Percentiles rank a stretch among this genome's conserved stretches.
Conservation (phyloP, 305 asterid genomes). For the Striga hermonthica region DNA sequence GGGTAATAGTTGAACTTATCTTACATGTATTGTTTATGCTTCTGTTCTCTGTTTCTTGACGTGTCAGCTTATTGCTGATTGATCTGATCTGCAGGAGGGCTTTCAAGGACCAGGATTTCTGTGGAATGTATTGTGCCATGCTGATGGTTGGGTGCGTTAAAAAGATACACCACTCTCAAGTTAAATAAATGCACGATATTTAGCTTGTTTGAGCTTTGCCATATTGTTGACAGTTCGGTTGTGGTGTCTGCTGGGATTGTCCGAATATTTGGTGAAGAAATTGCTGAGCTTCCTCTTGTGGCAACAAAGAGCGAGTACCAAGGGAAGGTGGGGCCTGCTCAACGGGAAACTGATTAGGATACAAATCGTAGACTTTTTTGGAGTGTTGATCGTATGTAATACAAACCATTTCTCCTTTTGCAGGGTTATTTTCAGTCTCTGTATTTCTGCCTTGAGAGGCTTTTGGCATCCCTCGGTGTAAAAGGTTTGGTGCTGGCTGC, state of each 20-base stretch:
- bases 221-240: conserved; percentile 43
- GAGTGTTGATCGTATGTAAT: neutral
- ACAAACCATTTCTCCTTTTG: conserved; percentile 6
- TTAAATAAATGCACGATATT: conserved; percentile 9
- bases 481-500: conserved; percentile 70
- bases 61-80: conserved; percentile 26
- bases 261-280: conserved; percentile 74
- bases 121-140: conserved; percentile 76
- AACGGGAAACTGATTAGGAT: neutral
- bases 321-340: conserved; percentile 51
- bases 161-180: neutral
- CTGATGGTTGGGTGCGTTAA: conserved; percentile 62
- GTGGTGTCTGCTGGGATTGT: conserved; percentile 74
- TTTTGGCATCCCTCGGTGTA: conserved; percentile 54
- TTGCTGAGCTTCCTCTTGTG: conserved; percentile 85
- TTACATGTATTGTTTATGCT: neutral
- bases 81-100: conserved; percentile 46
- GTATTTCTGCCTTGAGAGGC: conserved; percentile 55
- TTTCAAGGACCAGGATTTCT: conserved; percentile 62
- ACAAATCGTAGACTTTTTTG: neutral
- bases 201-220: conserved; percentile 19
- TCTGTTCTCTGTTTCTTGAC: neutral
- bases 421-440: conserved; percentile 81
- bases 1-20: conserved; percentile 53
- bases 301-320: conserved; percentile 59